Percentiles rank a stretch among this genome's conserved stretches.
phyloP scores from a whole-genome alignment of 495 filamentous ascomycete genomes.

The Aspergillus nidulans region DNA sequence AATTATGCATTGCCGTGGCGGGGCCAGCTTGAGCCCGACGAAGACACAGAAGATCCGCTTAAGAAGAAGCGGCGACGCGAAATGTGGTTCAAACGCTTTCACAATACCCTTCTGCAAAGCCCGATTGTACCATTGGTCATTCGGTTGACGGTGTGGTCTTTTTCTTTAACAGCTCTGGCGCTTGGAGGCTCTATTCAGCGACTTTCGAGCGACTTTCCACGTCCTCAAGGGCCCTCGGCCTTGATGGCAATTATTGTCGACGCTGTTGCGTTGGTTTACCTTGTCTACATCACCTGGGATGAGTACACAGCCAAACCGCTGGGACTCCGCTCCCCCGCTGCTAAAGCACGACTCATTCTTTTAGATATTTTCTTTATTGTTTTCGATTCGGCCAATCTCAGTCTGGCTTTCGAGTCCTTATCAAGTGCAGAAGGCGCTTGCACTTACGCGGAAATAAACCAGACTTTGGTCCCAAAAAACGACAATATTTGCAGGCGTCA shows the following conservation, averaged over 20 bases:
- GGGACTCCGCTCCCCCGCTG: slow-evolving; percentile 72
- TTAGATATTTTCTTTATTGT: slow-evolving; percentile 95
- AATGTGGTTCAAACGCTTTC: slow-evolving; percentile 52
- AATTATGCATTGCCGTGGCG: slow-evolving; percentile 58
- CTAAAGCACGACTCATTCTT: slow-evolving; percentile 83
- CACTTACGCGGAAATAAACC: slow-evolving; percentile 35
- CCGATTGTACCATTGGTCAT: slow-evolving; percentile 82
- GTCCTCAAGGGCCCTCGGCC: slow-evolving; percentile 64
- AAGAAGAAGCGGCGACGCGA: slow-evolving; percentile 40
- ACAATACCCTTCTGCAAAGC: slow-evolving; percentile 62
- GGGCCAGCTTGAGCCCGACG: slow-evolving; percentile 28
- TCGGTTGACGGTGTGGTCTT: slow-evolving; percentile 75
- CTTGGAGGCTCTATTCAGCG: slow-evolving; percentile 72
- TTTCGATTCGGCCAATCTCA: slow-evolving; percentile 88
- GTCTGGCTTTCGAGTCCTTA: slow-evolving; percentile 80
- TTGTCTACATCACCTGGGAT: slow-evolving; percentile 90
- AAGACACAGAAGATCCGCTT: slow-evolving; percentile 47
- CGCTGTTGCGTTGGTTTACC: slow-evolving; percentile 80
- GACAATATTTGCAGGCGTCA: slow-evolving; percentile 62
- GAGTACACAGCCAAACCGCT: slow-evolving; percentile 93
- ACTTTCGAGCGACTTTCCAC: slow-evolving; percentile 42
- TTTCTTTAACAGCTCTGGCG: slow-evolving; percentile 76
- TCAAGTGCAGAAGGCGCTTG: slow-evolving; percentile 67
- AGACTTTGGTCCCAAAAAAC: slow-evolving; percentile 34
- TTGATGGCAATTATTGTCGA: slow-evolving; percentile 90